Evolutionary conservation across 78 protist genomes (phyloP).

Genomic region (slime mould (Dictyostelium discoideum)): DNA sequence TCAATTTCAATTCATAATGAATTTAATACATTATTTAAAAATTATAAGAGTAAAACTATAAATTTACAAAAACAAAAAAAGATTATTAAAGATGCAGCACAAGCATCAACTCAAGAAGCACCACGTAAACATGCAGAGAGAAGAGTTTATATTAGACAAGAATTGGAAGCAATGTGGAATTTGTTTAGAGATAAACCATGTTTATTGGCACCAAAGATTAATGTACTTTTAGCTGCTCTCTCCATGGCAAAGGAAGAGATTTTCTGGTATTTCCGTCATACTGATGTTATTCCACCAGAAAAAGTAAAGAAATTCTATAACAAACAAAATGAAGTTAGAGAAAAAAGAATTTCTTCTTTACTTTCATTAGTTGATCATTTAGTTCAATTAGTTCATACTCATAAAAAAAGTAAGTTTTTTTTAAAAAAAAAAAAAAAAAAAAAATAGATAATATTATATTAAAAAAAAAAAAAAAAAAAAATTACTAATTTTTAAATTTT

Average conservation of each 20-base stretch:
- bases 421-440: background rate
- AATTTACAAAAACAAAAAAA: conserved; percentile 78
- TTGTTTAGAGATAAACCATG: conserved; percentile 81
- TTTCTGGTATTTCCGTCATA: conserved; percentile 85
- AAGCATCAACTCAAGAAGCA: conserved; percentile 62
- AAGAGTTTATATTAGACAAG: conserved; percentile 80
- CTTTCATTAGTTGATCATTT: conserved; percentile 35
- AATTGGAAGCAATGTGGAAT: conserved; percentile 77
- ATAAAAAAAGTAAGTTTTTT: conserved; percentile 19
- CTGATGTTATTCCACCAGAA: conserved; percentile 40
- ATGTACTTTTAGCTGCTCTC: conserved; percentile 80
- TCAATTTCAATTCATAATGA: conserved; percentile 54
- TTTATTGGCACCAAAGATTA: conserved; percentile 83
- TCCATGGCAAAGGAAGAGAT: conserved; percentile 81
- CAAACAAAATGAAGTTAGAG: conserved; percentile 74
- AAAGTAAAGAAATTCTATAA: conserved; percentile 78
- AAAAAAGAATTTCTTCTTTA: conserved; percentile 45
- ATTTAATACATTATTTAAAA: conserved; percentile 52
- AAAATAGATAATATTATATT: background rate
- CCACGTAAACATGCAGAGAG: conserved; percentile 73
- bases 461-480: background rate
- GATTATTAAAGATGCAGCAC: conserved; percentile 52
- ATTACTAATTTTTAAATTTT: background rate
- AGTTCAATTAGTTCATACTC: conserved; percentile 30
- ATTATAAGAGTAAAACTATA: conserved; percentile 74